Conservation (phyloP, 1,139 yeast genomes). For the Trichomonascaceae sp. region DNA sequence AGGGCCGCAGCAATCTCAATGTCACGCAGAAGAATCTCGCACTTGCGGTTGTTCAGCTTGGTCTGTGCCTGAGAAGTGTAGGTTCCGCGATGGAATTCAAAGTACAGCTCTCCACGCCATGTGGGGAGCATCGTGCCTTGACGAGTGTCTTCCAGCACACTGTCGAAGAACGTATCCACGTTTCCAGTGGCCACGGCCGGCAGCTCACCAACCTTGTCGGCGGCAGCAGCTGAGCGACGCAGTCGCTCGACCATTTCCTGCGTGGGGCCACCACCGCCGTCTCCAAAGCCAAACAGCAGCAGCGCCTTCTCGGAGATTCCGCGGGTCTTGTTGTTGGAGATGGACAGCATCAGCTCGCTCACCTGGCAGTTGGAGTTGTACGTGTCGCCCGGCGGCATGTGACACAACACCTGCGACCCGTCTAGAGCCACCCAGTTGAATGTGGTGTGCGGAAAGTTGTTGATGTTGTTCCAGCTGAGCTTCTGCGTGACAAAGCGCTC, state of each 20-base stretch:
- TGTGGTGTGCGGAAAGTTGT: slow-evolving; percentile 78
- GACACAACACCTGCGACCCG: slow-evolving; percentile 82
- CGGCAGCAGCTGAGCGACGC: slow-evolving; percentile 78
- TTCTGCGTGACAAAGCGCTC: slow-evolving; percentile 80
- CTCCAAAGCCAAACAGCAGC: slow-evolving; percentile 83
- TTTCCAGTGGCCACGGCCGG: slow-evolving; percentile 66
- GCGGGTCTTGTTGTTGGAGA: slow-evolving; percentile 66
- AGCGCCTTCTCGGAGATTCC: slow-evolving; percentile 63
- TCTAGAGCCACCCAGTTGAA: slow-evolving; percentile 92
- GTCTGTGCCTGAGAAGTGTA: slow-evolving; percentile 86
- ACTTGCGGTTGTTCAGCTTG: slow-evolving; percentile 56
- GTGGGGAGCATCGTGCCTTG: slow-evolving; percentile 59
- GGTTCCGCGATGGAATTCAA: slow-evolving; percentile 95
- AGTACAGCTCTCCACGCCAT: slow-evolving; percentile 89
- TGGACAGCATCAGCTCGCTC: slow-evolving; percentile 76
- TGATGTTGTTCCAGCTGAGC: slow-evolving; percentile 89
- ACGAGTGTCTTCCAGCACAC: slow-evolving; percentile 46
- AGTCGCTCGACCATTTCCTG: slow-evolving; percentile 85
- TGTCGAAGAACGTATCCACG: slow-evolving; percentile 66
- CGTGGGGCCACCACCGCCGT: slow-evolving; percentile 98
- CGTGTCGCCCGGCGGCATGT: slow-evolving; percentile 97
- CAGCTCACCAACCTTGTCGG: slow-evolving; percentile 62
- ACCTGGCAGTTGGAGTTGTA: slow-evolving; percentile 86
- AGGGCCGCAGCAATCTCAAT: slow-evolving; percentile 71
- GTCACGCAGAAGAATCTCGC: slow-evolving; percentile 71